phyloP scores from a whole-genome alignment of 169 alveolate species.

The Toxoplasma gondii region DNA sequence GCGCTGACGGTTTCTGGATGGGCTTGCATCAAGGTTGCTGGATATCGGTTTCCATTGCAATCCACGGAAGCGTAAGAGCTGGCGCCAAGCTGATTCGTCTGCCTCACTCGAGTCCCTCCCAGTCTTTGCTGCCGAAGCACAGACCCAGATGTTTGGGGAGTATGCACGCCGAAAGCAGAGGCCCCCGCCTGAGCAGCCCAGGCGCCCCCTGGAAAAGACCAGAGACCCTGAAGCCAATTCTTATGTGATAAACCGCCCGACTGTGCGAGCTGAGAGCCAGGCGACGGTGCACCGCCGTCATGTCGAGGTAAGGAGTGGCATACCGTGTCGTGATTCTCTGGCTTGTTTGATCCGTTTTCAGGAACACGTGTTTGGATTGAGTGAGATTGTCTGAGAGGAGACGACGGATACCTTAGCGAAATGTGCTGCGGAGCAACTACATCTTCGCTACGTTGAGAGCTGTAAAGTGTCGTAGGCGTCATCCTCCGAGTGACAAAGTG shows the following conservation, averaged over 20 bases:
- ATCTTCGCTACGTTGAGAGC: too few species aligned
- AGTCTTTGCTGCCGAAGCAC: not conserved
- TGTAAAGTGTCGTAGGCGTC: too few species aligned
- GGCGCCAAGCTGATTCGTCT: not conserved
- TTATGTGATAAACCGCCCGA: not conserved
- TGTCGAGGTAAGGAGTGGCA: not conserved
- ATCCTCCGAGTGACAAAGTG: too few species aligned
- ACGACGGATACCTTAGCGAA: not conserved
- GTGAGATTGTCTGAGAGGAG: not conserved
- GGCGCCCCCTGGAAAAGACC: not conserved
- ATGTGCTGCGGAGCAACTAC: too few species aligned
- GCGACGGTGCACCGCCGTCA: not conserved
- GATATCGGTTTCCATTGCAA: not conserved
- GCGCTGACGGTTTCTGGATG: not conserved
- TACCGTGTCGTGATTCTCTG: not conserved
- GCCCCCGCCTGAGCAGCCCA: not conserved
- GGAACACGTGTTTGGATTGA: too few species aligned
- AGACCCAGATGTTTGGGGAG: not conserved
- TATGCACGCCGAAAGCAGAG: not conserved
- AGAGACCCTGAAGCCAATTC: not conserved
- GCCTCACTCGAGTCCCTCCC: not conserved
- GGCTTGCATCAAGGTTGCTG: not conserved
- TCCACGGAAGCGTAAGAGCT: not conserved
- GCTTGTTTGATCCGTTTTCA: not conserved
- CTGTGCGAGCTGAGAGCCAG: not conserved